These are phyloP conservation scores for Geotrichum macrosporum DNA, from an alignment of 1,139 yeast species.

Conservation along the genomic window DNA sequence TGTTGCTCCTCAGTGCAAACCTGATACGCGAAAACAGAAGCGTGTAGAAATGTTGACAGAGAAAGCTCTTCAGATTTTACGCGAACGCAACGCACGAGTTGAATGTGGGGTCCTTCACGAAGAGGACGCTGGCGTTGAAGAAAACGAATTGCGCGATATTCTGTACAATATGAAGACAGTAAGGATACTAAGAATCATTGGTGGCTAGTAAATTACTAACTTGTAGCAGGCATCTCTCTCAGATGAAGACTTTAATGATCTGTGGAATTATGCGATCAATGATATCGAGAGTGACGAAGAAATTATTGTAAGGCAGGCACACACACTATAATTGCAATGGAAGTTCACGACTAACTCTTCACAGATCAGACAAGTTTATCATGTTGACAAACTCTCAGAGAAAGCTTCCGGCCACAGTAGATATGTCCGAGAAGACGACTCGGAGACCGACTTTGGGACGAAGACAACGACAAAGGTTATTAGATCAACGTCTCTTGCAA, in stretches of 20 bases:
- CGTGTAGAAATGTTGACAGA: slow-evolving; percentile 63
- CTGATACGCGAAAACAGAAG: slow-evolving; percentile 70
- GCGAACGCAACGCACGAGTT: slow-evolving; percentile 64
- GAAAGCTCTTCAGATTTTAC: slow-evolving; percentile 61
- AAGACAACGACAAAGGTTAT: slow-evolving; percentile 28
- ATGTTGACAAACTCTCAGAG: slow-evolving; percentile 21
- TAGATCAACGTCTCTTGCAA: slow-evolving; percentile 38
- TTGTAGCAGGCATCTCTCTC: slow-evolving; percentile 41
- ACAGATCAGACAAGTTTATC: slow-evolving; percentile 12
- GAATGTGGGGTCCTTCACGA: slow-evolving; percentile 54
- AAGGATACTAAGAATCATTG: no score
- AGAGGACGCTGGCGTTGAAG: slow-evolving; percentile 37
- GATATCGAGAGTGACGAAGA: slow-evolving; percentile 71
- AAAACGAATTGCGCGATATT: slow-evolving; percentile 31
- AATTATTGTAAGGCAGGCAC: slow-evolving; percentile 60
- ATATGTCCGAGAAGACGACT: slow-evolving; percentile 22
- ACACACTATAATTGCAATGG: background rate
- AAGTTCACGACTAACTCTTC: background rate
- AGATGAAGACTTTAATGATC: slow-evolving; percentile 72
- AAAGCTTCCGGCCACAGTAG: slow-evolving; percentile 18
- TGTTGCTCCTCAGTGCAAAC: slow-evolving; percentile 58
- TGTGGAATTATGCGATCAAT: slow-evolving; percentile 66
- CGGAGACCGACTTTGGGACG: slow-evolving; percentile 5
- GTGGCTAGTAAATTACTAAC: background rate
- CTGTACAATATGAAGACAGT: slow-evolving; percentile 32